These are phyloP conservation scores for Globisporangium spinosum DNA, from an alignment of 352 stramenopile species.

Conservation along the genomic window DNA sequence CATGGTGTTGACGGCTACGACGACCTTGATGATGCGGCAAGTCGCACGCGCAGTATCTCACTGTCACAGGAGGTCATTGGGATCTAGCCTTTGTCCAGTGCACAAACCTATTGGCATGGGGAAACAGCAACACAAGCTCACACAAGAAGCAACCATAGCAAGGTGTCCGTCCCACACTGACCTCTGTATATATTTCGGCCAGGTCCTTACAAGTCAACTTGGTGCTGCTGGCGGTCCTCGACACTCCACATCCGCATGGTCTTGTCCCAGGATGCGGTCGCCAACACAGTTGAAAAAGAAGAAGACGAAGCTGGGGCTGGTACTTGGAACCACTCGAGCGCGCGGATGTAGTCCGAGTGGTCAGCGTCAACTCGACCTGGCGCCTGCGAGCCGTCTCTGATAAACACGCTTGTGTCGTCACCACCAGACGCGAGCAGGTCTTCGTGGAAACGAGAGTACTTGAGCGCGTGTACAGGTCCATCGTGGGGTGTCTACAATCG, in stretches of 20 bases:
- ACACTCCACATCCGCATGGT: conserved; percentile 45
- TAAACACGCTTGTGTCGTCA: conserved; percentile 55
- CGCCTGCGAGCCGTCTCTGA: conserved; percentile 35
- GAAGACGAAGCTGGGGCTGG: conserved; percentile 9
- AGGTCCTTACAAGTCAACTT: conserved; percentile 3
- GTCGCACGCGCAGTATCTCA: not conserved
- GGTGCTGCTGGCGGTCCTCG: conserved; percentile 7
- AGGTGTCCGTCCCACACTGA: not conserved
- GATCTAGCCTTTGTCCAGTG: not conserved
- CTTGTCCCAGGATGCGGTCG: conserved; percentile 65
- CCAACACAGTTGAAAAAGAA: conserved; percentile 23
- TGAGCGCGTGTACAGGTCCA: conserved; percentile 52
- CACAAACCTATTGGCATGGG: not conserved
- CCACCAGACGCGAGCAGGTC: conserved; percentile 59
- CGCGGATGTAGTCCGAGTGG: conserved; percentile 73
- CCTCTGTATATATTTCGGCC: conserved; percentile 11
- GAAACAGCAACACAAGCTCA: not conserved
- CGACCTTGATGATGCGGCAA: not conserved
- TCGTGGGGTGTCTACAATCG: conserved; percentile 25
- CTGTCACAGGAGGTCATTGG: conserved; percentile 1
- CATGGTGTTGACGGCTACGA: not conserved
- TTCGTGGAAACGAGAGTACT: conserved; percentile 59
- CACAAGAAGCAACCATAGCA: not conserved
- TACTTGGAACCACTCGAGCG: conserved; percentile 54
- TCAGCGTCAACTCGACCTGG: conserved; percentile 18